Evolutionary conservation across 2,329 filamentous ascomycete species (phyloP).

Genomic region (Phoma sp.): DNA sequence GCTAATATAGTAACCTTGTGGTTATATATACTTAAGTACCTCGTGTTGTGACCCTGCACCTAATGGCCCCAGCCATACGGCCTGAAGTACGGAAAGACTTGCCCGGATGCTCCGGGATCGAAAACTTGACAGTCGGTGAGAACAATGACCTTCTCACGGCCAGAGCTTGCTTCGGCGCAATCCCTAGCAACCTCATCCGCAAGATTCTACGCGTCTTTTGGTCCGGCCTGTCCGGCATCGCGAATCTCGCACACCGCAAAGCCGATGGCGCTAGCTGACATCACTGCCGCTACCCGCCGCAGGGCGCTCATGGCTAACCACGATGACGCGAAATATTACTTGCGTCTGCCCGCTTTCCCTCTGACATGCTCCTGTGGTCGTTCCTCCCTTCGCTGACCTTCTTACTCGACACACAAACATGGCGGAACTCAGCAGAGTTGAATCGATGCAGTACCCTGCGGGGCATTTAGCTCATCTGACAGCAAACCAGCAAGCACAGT

Average conservation of each 20-base stretch:
- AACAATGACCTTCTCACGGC: not conserved
- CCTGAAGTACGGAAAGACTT: too few relatives aligned
- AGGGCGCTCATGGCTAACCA: slow-evolving; percentile 23
- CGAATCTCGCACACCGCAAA: slow-evolving; percentile 23
- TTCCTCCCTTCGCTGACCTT: not conserved
- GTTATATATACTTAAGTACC: too few relatives aligned
- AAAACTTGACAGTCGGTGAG: not conserved
- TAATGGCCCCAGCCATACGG: too few relatives aligned
- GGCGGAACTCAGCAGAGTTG: slow-evolving; percentile 46
- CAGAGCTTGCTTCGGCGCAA: not conserved
- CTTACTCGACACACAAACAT: slow-evolving; percentile 23
- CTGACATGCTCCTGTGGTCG: slow-evolving; percentile 3
- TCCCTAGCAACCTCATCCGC: not conserved
- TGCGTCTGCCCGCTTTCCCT: slow-evolving; percentile 20
- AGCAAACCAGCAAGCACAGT: slow-evolving; percentile 69
- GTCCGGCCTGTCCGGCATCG: slow-evolving; percentile 25
- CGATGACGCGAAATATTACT: slow-evolving; percentile 31
- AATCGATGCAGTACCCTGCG: slow-evolving; percentile 67
- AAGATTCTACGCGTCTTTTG: slow-evolving; percentile 10
- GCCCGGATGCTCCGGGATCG: slow-evolving; percentile 1
- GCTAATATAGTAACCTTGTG: too few relatives aligned
- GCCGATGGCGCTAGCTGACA: slow-evolving; percentile 32
- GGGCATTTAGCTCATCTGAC: slow-evolving; percentile 85
- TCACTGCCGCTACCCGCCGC: slow-evolving; percentile 39
- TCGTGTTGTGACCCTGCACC: too few relatives aligned